phyloP scores from a whole-genome alignment of 2,329 filamentous ascomycete species.

The Phialemonium atrogriseum region DNA sequence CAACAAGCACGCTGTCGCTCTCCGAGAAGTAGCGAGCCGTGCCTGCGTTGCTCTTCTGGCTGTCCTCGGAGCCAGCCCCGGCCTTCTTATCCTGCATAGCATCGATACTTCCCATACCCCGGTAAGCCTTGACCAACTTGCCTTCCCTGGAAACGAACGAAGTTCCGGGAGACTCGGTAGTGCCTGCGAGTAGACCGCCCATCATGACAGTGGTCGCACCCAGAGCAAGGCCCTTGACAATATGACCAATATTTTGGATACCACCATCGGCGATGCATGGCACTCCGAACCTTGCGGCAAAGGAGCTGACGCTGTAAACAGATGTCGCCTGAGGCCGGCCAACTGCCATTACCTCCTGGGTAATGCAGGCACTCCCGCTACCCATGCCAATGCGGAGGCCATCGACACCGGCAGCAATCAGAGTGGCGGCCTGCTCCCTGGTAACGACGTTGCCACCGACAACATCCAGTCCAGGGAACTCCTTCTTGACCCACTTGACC shows the following conservation, averaged over 20 bases:
- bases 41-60: slow-evolving; percentile 79
- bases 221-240: slow-evolving; percentile 94
- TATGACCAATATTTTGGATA: slow-evolving; percentile 97
- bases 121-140: slow-evolving; percentile 98
- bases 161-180: slow-evolving; percentile 92
- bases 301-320: slow-evolving; percentile 81
- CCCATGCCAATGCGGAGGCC: slow-evolving; percentile 98
- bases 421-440: slow-evolving; percentile 82
- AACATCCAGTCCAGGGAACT: slow-evolving; percentile 79
- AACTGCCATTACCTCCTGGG: slow-evolving; percentile 99
- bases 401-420: slow-evolving; percentile 92
- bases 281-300: slow-evolving; percentile 88
- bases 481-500: slow-evolving; percentile 91
- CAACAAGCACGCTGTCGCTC: slow-evolving; percentile 87
- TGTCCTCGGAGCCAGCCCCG: slow-evolving; percentile 62
- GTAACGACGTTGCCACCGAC: slow-evolving; percentile 99
- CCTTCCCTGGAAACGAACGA: slow-evolving; percentile 95
- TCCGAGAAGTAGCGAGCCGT: slow-evolving; percentile 98
- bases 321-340: slow-evolving; percentile 91
- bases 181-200: slow-evolving; percentile 94
- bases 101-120: slow-evolving; percentile 97
- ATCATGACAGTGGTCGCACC: slow-evolving; percentile 98
- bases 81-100: slow-evolving; percentile 99
- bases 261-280: slow-evolving; percentile 97
- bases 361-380: slow-evolving; percentile 95